Conservation (phyloP, 352 stramenopile species). For the Thalassiosira mediterranea region DNA sequence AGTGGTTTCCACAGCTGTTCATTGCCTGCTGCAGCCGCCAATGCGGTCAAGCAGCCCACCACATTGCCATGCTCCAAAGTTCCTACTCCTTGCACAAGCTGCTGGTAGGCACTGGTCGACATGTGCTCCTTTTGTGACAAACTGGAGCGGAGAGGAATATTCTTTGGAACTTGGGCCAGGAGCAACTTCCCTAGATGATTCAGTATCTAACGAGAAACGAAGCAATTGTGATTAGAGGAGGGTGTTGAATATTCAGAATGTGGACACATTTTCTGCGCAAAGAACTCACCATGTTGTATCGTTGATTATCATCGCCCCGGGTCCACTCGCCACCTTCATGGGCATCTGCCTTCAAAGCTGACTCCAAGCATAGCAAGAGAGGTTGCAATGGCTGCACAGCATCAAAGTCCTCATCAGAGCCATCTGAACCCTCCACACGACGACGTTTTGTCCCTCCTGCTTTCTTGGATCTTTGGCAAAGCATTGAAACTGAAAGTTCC, state of each 20-base stretch:
- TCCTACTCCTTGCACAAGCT: conserved; percentile 63
- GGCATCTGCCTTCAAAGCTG: conserved; percentile 76
- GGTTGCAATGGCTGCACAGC: conserved; percentile 56
- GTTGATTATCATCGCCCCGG: conserved; percentile 70
- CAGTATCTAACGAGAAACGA: conserved; percentile 47
- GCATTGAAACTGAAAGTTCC: conserved; percentile 59
- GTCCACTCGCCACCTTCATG: conserved; percentile 81
- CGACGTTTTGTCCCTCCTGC: conserved; percentile 47
- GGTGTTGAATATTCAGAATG: neutral
- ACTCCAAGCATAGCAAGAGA: conserved; percentile 76
- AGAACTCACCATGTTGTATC: conserved; percentile 63
- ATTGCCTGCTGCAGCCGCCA: conserved; percentile 79
- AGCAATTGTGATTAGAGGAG: neutral
- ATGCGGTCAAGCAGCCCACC: conserved; percentile 67
- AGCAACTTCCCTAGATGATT: conserved; percentile 76
- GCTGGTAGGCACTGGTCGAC: conserved; percentile 53
- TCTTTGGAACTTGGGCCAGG: conserved; percentile 53
- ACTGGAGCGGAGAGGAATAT: conserved; percentile 48
- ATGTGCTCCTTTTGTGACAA: conserved; percentile 16
- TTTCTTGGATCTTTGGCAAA: conserved; percentile 57
- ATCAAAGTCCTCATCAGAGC: conserved; percentile 26
- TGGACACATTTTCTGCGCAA: neutral
- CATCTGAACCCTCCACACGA: conserved; percentile 21
- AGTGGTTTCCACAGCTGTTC: conserved; percentile 85
- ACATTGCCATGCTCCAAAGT: conserved; percentile 73